Evolutionary conservation across 331 rosid genomes (phyloP).

Genomic region (Rhamnella rubrinervis): DNA sequence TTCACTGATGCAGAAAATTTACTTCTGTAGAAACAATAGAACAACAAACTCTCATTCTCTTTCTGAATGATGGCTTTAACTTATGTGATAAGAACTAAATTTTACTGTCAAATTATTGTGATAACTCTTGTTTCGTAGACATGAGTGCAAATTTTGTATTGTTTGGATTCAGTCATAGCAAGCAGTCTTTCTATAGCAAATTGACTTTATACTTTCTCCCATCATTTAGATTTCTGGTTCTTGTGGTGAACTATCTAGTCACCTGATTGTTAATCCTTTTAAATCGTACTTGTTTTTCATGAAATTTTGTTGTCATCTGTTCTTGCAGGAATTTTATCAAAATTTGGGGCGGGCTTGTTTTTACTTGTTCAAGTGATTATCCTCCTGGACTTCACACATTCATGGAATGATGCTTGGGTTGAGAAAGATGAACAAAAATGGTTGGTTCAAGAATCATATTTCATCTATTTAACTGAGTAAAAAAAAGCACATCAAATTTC

Average conservation of each 20-base stretch:
- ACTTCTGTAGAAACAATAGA: too few species aligned
- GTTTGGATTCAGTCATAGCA: neutral
- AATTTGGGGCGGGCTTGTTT: slow-evolving; percentile 92
- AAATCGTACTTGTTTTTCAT: neutral
- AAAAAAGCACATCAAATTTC: neutral
- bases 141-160: neutral
- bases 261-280: neutral
- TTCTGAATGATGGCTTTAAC: neutral
- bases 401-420: slow-evolving; percentile 97
- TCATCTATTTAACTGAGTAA: neutral
- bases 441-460: slow-evolving; percentile 39
- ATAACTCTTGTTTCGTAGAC: neutral
- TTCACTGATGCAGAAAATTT: too few species aligned
- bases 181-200: neutral
- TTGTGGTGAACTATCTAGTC: neutral
- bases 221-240: neutral
- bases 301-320: slow-evolving; percentile 11
- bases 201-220: neutral
- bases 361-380: slow-evolving; percentile 88
- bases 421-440: slow-evolving; percentile 95
- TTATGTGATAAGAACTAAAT: too few species aligned
- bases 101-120: neutral
- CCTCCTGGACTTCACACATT: slow-evolving; percentile 77
- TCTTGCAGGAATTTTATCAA: slow-evolving; percentile 67
- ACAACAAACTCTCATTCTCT: neutral